These are phyloP conservation scores for Rhodotorula sphaerocarpa DNA, from an alignment of 768 basidiomycete species.

Conservation along the genomic window DNA sequence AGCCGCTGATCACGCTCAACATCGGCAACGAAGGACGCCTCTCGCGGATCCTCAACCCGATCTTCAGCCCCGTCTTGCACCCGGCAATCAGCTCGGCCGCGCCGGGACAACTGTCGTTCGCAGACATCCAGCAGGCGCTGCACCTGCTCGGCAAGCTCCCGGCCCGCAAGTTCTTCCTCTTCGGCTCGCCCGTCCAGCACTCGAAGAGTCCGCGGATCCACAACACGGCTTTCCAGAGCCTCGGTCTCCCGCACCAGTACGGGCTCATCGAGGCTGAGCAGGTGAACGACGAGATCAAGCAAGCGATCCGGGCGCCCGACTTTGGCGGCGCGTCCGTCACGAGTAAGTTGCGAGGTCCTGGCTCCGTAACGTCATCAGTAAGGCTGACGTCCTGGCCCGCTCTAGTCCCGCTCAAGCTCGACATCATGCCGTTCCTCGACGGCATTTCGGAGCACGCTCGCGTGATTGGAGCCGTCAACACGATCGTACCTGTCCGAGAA, in stretches of 20 bases:
- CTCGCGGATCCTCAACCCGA: slow-evolving; percentile 74
- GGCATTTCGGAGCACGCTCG: slow-evolving; percentile 68
- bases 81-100: slow-evolving; percentile 74
- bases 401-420: slow-evolving; percentile 73
- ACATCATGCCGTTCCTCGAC: slow-evolving; percentile 76
- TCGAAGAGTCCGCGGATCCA: slow-evolving; percentile 91
- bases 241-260: slow-evolving; percentile 80
- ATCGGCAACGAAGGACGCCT: slow-evolving; percentile 73
- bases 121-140: slow-evolving; percentile 72
- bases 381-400: not conserved
- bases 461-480: slow-evolving; percentile 90
- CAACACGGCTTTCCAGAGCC: slow-evolving; percentile 70
- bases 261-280: slow-evolving; percentile 62
- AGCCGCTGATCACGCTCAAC: slow-evolving; percentile 89
- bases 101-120: slow-evolving; percentile 84
- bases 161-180: slow-evolving; percentile 66
- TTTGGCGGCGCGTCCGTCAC: slow-evolving; percentile 97
- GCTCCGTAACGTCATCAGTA: not conserved
- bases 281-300: slow-evolving; percentile 60
- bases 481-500: slow-evolving; percentile 56
- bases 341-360: slow-evolving; percentile 41
- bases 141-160: slow-evolving; percentile 73
- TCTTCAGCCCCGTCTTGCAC: slow-evolving; percentile 85
- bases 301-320: slow-evolving; percentile 55
- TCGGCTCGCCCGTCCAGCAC: slow-evolving; percentile 77